Evolutionary conservation across 768 basidiomycete species (phyloP), one percentile per base, ranked within the genome.

Genomic region (Agaricus subrufescens): DNA sequence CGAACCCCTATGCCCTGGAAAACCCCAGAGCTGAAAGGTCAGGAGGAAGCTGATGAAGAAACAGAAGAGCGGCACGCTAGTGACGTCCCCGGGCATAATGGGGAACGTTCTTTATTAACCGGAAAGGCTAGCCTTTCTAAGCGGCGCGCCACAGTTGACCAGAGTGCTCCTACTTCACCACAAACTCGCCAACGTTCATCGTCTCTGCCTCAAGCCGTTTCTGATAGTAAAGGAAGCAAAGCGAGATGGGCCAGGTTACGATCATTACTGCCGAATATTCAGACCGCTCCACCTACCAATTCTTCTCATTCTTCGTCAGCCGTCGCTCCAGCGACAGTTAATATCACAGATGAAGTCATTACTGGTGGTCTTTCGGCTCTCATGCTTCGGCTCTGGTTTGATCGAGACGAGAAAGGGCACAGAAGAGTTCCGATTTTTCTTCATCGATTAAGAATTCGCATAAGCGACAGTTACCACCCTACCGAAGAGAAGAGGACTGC

Each of bases 391-490:
- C 76, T 95, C 61, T 91, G 89, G 85, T 85, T 94, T 59, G 91
- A 94, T 63, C 84, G 85, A 30, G 94, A 94, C 66, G 92, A 95
- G 70, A 86, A 85, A 61, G 84, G 75, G n/a, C 82, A 86, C 54
- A 76, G 91, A n/a, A 83, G 93, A 23, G 75, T 92, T n/a, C 88
- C 90, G 5, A 69, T 86, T 30, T 74, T 94, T 47, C 76, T 94
- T 51, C 87, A 94, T 66, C 84, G 91, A 26, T 75, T 95, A 46
- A 82, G 91, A 39, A 86, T 95, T 54, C 87, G 89, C 10, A 81
- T 95, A 57, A 91, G 86, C 63, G 93, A 95, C 69, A 92, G 90
- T 58, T 65, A 94, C 27, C 86, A 94, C 71, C 90, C 91, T 4
- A 73, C 90, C 60, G 83, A 92, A 59, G 79, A 82, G 23, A 73